These are phyloP conservation scores for Amaranthus tricolor DNA, from an alignment of 179 eudicot genomes.

Conservation along the genomic window DNA sequence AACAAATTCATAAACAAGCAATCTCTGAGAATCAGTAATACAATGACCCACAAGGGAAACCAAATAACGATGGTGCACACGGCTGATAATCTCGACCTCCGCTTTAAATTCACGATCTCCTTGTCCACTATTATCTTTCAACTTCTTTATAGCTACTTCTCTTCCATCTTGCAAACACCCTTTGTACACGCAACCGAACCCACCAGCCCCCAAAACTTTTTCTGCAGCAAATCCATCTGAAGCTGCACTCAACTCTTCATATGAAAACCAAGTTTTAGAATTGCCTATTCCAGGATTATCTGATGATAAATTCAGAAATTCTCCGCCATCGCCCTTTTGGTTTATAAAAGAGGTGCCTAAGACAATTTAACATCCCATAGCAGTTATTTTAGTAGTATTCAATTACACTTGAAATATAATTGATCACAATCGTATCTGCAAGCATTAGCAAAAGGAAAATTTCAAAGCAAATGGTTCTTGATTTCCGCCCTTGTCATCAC, in stretches of 20 bases:
- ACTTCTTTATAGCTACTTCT: constrained; percentile 89
- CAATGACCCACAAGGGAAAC: constrained; percentile 96
- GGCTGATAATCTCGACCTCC: constrained; percentile 94
- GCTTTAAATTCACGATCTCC: constrained; percentile 96
- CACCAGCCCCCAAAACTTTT: constrained; percentile 81
- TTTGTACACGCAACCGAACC: constrained; percentile 92
- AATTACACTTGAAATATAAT: background rate
- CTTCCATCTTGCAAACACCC: constrained; percentile 70
- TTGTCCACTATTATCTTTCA: constrained; percentile 83
- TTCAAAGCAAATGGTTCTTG: no score
- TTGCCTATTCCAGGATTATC: constrained; percentile 55
- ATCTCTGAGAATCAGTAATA: constrained; percentile 65
- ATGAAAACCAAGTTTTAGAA: constrained; percentile 73
- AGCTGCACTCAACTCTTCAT: constrained; percentile 68
- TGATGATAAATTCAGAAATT: constrained; percentile 43
- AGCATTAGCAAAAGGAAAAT: background rate
- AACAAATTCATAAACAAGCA: constrained; percentile 89
- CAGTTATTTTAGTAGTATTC: background rate
- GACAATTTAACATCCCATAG: background rate
- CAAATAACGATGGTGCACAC: constrained; percentile 93
- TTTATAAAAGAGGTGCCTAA: constrained; percentile 55
- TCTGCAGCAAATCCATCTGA: constrained; percentile 68
- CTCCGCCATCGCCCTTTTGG: constrained; percentile 46
- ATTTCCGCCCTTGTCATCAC: no score
- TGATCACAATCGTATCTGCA: background rate